Base-by-base conservation (phyloP, 1,284 basidiomycete genomes). In the Malassezia nana region DNA sequence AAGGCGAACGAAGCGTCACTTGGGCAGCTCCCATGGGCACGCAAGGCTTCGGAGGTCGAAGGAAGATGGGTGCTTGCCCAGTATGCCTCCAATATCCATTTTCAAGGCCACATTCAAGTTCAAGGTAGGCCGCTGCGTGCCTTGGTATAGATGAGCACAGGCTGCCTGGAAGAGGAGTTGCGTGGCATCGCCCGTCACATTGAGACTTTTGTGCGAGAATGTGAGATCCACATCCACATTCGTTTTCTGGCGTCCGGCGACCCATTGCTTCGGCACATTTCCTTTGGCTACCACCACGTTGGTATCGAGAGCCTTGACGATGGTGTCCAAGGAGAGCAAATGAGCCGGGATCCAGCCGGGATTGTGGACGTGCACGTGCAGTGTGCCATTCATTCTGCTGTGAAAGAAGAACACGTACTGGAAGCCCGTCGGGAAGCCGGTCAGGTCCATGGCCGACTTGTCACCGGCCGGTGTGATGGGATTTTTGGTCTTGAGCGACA, bases 301-400 rank as follows among this genome's bases (percentile, higher is more conserved):
- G 22, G 45, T 47, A 15, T 22, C n/a, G 13, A 25, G 12, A 4
- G 22, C 20, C 5, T 15, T 47, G 20, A 50, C 40, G 3, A 13
- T 24, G 1, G 49, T 45, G 6, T 26, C 12, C 16, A 56, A 29
- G 10, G 29, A 24, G 3, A 41, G 38, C 15, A 56, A 9, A 10
- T 47, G 48, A 30, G 48, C 38, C 3, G 54, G 54, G 7, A 56
- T 47, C 54, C 54, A 56, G 12, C 43, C 54, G 22, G 32, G n/a
- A 25, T 56, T 51, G 33, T 56, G 44, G 3, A 49, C 13, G 12
- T 39, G 54, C 12, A 56, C 12, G 9, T 29, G 13, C 40, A 56
- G 18, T 5, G 54, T 56, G 6, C 48, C 54, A 12, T 56, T 56
- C 54, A 56, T 56, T 20, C 46, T 49, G 43, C 15, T 7, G 41